A percentile compares a stretch with the other conserved stretches of the same genome.
Conservation (phyloP, 2,329 filamentous ascomycete species). For the Fusarium sp. region DNA sequence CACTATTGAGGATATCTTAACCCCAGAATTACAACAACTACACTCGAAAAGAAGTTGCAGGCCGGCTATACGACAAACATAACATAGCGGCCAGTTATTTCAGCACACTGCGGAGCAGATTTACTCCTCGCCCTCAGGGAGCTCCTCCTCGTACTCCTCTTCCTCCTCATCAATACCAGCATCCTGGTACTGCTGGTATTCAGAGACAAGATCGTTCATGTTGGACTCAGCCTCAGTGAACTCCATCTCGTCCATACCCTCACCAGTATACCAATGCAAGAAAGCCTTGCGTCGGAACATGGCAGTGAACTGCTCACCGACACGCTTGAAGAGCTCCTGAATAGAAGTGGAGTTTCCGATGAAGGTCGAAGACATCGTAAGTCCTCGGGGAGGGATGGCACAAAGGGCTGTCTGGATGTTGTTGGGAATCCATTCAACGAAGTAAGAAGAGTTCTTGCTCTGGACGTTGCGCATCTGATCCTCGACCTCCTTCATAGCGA, state of each 20-base stretch:
- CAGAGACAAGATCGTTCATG: constrained; percentile 99
- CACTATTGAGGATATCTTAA: constrained; percentile 52
- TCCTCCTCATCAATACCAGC: constrained; percentile 96
- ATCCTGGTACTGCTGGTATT: constrained; percentile 99
- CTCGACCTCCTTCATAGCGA: constrained; percentile 99
- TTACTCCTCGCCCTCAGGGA: constrained; percentile 74
- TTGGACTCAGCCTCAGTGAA: constrained; percentile 99
- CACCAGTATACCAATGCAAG: constrained; percentile 99
- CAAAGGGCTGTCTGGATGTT: constrained; percentile 99
- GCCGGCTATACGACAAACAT: constrained; percentile 35
- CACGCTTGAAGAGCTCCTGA: constrained; percentile 99
- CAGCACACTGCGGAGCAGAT: background rate
- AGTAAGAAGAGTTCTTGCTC: constrained; percentile 99
- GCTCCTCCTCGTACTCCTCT: constrained; percentile 93
- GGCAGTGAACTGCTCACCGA: constrained; percentile 99
- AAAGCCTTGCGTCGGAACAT: constrained; percentile 99
- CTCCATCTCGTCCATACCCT: constrained; percentile 99
- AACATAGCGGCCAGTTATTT: constrained; percentile 17
- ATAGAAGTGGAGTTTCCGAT: constrained; percentile 99
- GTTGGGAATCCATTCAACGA: constrained; percentile 99
- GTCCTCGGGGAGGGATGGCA: constrained; percentile 95
- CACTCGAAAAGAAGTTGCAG: constrained; percentile 46
- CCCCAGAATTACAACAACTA: constrained; percentile 46
- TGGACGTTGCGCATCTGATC: constrained; percentile 99
- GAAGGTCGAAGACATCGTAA: constrained; percentile 99